A percentile compares a stretch with the other conserved stretches of the same genome.
These are phyloP conservation scores for Xanthoconium stramineum DNA, from an alignment of 768 basidiomycete genomes.

Conservation along the genomic window DNA sequence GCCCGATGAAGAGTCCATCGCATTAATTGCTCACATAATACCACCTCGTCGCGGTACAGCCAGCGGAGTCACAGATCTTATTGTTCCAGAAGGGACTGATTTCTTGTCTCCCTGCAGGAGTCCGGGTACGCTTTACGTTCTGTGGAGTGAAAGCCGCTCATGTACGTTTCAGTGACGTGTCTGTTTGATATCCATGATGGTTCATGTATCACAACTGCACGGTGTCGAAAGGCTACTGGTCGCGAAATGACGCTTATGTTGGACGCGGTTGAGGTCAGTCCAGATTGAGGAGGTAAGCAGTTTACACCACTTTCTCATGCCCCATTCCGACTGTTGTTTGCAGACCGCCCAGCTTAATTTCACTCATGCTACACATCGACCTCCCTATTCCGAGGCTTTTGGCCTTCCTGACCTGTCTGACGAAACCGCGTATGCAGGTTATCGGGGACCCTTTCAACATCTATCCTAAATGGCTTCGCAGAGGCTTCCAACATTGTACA, in stretches of 20 bases:
- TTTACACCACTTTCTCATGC: not conserved
- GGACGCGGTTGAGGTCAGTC: conserved; percentile 22
- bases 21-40: conserved; percentile 38
- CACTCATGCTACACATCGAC: conserved; percentile 40
- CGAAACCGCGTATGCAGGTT: conserved; percentile 10
- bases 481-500: conserved; percentile 43
- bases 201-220: conserved; percentile 28
- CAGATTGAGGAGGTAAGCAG: conserved; percentile 20
- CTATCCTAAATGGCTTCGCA: conserved; percentile 39
- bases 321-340: not conserved
- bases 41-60: conserved; percentile 42
- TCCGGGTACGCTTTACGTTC: conserved; percentile 50
- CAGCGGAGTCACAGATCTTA: conserved; percentile 44
- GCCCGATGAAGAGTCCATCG: conserved; percentile 15
- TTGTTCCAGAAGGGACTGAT: conserved; percentile 39
- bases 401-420: conserved; percentile 18
- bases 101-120: conserved; percentile 56
- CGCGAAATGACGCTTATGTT: conserved; percentile 13
- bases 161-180: conserved; percentile 43
- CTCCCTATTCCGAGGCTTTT: conserved; percentile 19
- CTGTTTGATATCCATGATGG: conserved; percentile 56
- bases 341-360: conserved; percentile 36
- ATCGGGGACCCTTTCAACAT: conserved; percentile 19
- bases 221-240: conserved; percentile 9
- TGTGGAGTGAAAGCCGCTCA: conserved; percentile 3